A percentile compares a stretch with the other conserved stretches of the same genome.
Evolutionary conservation across 2,329 filamentous ascomycete genomes (phyloP).

Genomic region (Tolypocladium guangdongense): DNA sequence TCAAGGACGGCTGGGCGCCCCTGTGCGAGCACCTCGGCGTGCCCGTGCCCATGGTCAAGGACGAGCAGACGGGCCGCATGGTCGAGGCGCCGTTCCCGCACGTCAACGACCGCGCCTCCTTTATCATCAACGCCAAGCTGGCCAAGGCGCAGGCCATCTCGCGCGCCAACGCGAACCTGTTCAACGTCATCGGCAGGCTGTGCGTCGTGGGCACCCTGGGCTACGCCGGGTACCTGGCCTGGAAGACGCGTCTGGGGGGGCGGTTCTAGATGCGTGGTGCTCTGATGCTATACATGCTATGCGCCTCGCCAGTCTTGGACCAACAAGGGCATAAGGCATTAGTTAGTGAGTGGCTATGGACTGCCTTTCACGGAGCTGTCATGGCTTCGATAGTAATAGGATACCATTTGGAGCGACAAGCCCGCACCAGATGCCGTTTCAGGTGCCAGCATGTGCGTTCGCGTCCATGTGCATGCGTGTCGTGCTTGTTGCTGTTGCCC

Average conservation of each 20-base stretch:
- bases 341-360: background rate
- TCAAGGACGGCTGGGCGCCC: constrained; percentile 29
- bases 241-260: constrained; percentile 16
- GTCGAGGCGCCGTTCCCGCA: constrained; percentile 21
- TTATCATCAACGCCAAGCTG: constrained; percentile 6
- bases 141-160: constrained; percentile 1
- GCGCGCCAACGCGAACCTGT: constrained; percentile 15
- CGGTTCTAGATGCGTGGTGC: background rate
- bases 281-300: background rate
- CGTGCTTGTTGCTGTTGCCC: no score
- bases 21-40: constrained; percentile 28
- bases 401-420: background rate
- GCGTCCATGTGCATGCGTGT: no score
- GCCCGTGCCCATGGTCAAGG: constrained; percentile 21
- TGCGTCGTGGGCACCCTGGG: constrained; percentile 13
- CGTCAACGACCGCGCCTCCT: constrained; percentile 19
- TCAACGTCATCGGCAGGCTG: constrained; percentile 12
- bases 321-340: no score
- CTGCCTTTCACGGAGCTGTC: background rate
- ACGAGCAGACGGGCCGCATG: constrained; percentile 18
- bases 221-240: constrained; percentile 17
- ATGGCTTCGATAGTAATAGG: background rate
- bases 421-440: no score
- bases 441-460: background rate
- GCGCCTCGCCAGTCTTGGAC: no score